Percentiles rank a stretch among this genome's conserved stretches.
phyloP scores from a whole-genome alignment of 139 green algal genomes.

The Tetraselmis chui region DNA sequence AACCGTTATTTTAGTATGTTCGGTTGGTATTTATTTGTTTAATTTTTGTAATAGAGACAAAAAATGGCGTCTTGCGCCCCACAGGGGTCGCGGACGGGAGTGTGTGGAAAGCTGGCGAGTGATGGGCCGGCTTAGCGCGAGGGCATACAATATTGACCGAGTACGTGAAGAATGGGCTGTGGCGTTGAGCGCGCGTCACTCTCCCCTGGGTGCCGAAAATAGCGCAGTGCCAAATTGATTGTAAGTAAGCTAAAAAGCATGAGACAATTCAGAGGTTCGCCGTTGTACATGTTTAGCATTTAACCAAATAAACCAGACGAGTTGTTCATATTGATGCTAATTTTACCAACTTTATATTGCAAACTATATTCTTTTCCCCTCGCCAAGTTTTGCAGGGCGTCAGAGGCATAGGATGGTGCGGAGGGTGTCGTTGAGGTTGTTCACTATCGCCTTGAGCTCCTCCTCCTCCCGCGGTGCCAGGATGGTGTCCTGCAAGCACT shows the following conservation, averaged over 20 bases:
- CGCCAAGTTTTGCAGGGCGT: no score
- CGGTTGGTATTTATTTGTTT: neutral
- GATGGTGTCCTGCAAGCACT: conserved; percentile 34
- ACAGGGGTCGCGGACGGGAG: neutral
- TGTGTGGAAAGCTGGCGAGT: neutral
- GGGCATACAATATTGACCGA: neutral
- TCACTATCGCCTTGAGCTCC: conserved; percentile 19
- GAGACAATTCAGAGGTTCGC: no score
- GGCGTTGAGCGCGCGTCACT: no score
- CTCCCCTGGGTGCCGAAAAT: neutral
- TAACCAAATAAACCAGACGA: no score
- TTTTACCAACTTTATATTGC: no score
- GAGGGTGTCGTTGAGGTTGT: conserved; percentile 49
- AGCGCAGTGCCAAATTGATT: neutral
- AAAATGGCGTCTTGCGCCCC: neutral
- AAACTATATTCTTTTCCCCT: no score
- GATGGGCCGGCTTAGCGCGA: neutral
- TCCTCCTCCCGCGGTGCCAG: conserved; percentile 24
- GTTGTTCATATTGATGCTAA: no score
- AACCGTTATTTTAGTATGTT: neutral
- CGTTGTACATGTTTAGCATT: neutral
- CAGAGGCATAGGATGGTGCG: conserved; percentile 60
- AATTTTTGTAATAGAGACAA: neutral
- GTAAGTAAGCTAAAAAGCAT: neutral
- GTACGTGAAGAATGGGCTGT: no score